phyloP scores from a whole-genome alignment of 1,139 yeast genomes.

The Casaregolazyma suthepensis region DNA sequence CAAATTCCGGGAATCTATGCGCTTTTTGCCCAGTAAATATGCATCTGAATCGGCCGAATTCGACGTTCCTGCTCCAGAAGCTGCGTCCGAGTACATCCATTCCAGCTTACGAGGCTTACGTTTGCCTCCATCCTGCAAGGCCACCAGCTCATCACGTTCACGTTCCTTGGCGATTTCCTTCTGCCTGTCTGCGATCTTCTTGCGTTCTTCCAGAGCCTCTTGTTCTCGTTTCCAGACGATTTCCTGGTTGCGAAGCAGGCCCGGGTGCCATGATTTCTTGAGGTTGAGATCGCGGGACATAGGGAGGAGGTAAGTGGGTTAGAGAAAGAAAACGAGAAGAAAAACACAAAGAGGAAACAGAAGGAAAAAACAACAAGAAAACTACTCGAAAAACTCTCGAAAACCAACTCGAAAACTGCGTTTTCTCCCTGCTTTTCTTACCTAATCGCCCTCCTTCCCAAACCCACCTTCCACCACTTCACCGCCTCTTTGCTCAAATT shows the following conservation, averaged over 20 bases:
- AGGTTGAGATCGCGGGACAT: conserved; percentile 77
- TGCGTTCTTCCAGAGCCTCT: conserved; percentile 64
- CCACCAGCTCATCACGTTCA: conserved; percentile 54
- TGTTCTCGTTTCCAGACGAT: conserved; percentile 84
- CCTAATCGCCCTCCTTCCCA: too few relatives aligned
- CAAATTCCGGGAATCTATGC: conserved; percentile 34
- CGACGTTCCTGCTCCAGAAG: conserved; percentile 5
- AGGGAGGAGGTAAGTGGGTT: background rate
- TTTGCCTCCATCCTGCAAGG: conserved; percentile 47
- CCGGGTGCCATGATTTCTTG: conserved; percentile 96
- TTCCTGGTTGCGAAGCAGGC: conserved; percentile 73
- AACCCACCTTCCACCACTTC: too few relatives aligned
- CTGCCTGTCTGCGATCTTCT: conserved; percentile 57
- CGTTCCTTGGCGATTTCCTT: conserved; percentile 60
- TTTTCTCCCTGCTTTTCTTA: too few relatives aligned
- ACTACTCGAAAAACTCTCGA: background rate
- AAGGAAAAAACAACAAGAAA: background rate
- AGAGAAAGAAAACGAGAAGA: background rate
- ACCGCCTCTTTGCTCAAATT: too few relatives aligned
- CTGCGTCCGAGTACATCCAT: conserved; percentile 77
- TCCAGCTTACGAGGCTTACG: conserved; percentile 46
- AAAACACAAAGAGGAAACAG: too few relatives aligned
- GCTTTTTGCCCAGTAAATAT: conserved; percentile 45
- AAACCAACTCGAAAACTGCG: too few relatives aligned
- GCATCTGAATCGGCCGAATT: conserved; percentile 41